A percentile compares a stretch with the other conserved stretches of the same genome.
Evolutionary conservation across 1,284 basidiomycete species (phyloP).

Genomic region (Moniliophthora roreri): DNA sequence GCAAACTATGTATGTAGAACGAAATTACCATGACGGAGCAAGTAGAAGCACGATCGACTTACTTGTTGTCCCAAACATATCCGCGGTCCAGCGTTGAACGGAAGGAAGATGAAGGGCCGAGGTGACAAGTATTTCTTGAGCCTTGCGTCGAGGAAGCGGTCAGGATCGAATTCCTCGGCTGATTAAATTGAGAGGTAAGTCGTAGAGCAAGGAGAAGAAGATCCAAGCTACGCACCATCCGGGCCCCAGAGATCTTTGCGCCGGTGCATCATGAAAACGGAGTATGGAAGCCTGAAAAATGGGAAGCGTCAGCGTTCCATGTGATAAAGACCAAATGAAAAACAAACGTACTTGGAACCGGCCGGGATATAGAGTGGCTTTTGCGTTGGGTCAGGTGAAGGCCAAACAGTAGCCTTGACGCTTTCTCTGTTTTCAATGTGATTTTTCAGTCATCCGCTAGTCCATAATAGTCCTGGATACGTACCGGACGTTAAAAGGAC

Average conservation of each 20-base stretch:
- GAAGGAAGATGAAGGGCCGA: slow-evolving; percentile 25
- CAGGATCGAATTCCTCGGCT: slow-evolving; percentile 44
- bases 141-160: slow-evolving; percentile 24
- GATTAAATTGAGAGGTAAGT: not conserved
- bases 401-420: slow-evolving; percentile 43
- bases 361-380: slow-evolving; percentile 55
- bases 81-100: slow-evolving; percentile 26
- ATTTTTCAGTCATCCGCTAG: slow-evolving; percentile 6
- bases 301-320: not conserved
- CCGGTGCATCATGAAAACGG: slow-evolving; percentile 32
- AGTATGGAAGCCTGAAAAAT: slow-evolving; percentile 21
- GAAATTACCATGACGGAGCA: too few relatives aligned
- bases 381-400: slow-evolving; percentile 38
- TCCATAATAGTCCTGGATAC: slow-evolving; percentile 1
- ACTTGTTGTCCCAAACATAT: slow-evolving; percentile 37
- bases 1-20: too few relatives aligned
- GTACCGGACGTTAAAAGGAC: slow-evolving; percentile 50
- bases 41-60: not conserved
- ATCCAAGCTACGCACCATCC: slow-evolving; percentile 21
- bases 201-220: too few relatives aligned
- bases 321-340: not conserved
- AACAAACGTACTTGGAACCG: slow-evolving; percentile 41
- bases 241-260: slow-evolving; percentile 35
- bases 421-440: slow-evolving; percentile 26
- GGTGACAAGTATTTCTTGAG: slow-evolving; percentile 21